Base-by-base conservation (phyloP, 352 stramenopile species). In the Halophytophthora polymorphica region DNA sequence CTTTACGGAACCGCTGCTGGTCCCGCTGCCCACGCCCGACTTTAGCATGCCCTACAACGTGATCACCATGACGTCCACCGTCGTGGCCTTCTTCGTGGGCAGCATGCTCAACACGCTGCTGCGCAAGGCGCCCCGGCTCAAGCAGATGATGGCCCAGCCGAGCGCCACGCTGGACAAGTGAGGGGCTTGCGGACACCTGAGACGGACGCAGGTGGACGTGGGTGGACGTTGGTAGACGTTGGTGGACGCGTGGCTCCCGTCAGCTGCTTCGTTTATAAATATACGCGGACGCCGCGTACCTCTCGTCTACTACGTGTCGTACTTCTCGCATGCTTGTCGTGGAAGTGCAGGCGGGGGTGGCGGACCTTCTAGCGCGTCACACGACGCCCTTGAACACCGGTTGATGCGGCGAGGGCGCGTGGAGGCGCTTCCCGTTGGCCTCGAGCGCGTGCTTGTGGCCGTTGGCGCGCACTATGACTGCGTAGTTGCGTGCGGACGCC, bases 1-100 rank as follows among this genome's bases (percentile, higher is more conserved):
- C 33, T 94, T 85, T 61, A 88, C 83, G 2, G 85, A 95, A 50
- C 77, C 82, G 42, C 69, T 96, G 48, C 71, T 95, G 1, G 77
- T 96, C 18, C 71, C 73, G 33, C 61, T 96, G 46, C 85, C 86
- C 15, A 91, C 82, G 28, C 86, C 86, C 13, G 86, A 96, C 62
- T 94, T 95, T 50, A 94, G 82, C 53, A 95, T 96, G 85, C 85
- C 85, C 48, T 96, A 93, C 66, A 95, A 95, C 45, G 85, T 96
- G 12, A 96, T 96, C 56, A 92, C 78, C 25, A 84, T 96, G 70
- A 94, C 85, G 15, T 93, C 81, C 34, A 94, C 86, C n/a, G 74
- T 95, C 45, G 69, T 95, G 13, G 82, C 78, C 42, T 95, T 93
- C 64, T 86, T 90, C 38, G 71, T 89, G 18, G 86, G 82, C n/a